Percentiles rank a stretch among this genome's conserved stretches.
Evolutionary conservation across 768 basidiomycete genomes (phyloP).

Genomic region (Pleurotus eryngii): DNA sequence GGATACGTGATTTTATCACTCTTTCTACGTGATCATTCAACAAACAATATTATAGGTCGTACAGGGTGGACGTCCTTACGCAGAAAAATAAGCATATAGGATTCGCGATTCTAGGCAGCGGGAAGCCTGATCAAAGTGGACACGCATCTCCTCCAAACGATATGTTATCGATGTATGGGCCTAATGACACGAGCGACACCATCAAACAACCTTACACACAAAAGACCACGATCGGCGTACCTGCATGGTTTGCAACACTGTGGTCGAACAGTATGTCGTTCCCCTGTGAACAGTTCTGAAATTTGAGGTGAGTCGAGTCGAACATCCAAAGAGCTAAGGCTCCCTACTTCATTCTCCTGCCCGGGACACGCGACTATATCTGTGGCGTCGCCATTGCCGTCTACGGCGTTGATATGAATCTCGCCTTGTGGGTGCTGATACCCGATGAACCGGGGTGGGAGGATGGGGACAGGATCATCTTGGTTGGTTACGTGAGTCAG

Average conservation of each 20-base stretch:
- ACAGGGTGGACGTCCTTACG: too few relatives aligned
- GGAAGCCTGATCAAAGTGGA: neutral
- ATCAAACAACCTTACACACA: neutral
- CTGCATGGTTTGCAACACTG: slow-evolving; percentile 19
- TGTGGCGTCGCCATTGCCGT: slow-evolving; percentile 22
- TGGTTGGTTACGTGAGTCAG: slow-evolving; percentile 36
- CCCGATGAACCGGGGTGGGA: slow-evolving; percentile 32
- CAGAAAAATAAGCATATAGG: too few relatives aligned
- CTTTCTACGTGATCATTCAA: too few relatives aligned
- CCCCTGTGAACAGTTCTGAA: slow-evolving; percentile 22
- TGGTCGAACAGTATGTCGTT: slow-evolving; percentile 14
- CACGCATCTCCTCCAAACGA: slow-evolving; percentile 19
- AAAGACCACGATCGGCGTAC: slow-evolving; percentile 7
- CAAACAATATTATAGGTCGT: too few relatives aligned
- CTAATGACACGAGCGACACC: slow-evolving; percentile 9
- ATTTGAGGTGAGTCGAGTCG: neutral
- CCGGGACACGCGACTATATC: slow-evolving; percentile 31
- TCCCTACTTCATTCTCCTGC: slow-evolving; percentile 32
- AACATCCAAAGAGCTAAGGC: neutral
- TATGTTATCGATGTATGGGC: slow-evolving; percentile 27
- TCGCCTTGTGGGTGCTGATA: slow-evolving; percentile 39
- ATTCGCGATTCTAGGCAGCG: too few relatives aligned
- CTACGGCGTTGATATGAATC: slow-evolving; percentile 35
- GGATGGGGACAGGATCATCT: slow-evolving; percentile 37
- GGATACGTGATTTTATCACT: too few relatives aligned